phyloP scores from a whole-genome alignment of 495 filamentous ascomycete genomes.

The Physcia stellaris region DNA sequence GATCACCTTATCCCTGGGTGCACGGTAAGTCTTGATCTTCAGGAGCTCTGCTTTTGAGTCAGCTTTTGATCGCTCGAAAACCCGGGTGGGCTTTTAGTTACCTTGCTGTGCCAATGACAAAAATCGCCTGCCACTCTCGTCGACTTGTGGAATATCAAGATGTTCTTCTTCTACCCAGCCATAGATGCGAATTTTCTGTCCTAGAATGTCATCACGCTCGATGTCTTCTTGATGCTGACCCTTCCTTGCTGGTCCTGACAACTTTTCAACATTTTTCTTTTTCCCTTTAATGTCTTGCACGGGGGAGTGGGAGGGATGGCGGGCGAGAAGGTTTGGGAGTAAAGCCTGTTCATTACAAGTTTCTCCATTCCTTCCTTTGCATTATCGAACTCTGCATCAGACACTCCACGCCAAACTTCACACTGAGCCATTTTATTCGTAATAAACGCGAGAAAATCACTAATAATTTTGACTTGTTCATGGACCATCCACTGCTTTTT shows the following conservation, averaged over 20 bases:
- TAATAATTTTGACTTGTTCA: conserved; percentile 97
- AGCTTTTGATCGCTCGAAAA: too few species aligned
- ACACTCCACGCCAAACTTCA: conserved; percentile 91
- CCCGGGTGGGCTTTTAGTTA: too few species aligned
- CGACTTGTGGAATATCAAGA: conserved; percentile 82
- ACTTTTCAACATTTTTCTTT: conserved; percentile 50
- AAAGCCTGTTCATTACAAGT: conserved; percentile 95
- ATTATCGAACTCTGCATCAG: conserved; percentile 96
- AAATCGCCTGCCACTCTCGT: conserved; percentile 73
- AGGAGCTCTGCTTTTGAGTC: conserved; percentile 49
- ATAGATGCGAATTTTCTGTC: conserved; percentile 94
- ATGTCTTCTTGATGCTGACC: conserved; percentile 99
- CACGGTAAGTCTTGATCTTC: conserved; percentile 92
- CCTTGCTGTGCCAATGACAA: conserved; percentile 80
- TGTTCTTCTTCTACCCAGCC: conserved; percentile 90
- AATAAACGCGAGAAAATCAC: conserved; percentile 95
- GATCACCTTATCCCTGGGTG: conserved; percentile 94
- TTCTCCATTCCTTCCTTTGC: conserved; percentile 99
- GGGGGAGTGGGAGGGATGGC: conserved; percentile 75
- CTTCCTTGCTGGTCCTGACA: conserved; percentile 65
- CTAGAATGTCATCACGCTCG: conserved; percentile 84
- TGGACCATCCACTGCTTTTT: conserved; percentile 99
- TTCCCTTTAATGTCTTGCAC: conserved; percentile 55
- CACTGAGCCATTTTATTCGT: conserved; percentile 98
- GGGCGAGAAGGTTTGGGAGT: conserved; percentile 91